These are phyloP conservation scores for Sugiyamaella americana DNA, from an alignment of 805 yeast genomes.

Conservation along the genomic window DNA sequence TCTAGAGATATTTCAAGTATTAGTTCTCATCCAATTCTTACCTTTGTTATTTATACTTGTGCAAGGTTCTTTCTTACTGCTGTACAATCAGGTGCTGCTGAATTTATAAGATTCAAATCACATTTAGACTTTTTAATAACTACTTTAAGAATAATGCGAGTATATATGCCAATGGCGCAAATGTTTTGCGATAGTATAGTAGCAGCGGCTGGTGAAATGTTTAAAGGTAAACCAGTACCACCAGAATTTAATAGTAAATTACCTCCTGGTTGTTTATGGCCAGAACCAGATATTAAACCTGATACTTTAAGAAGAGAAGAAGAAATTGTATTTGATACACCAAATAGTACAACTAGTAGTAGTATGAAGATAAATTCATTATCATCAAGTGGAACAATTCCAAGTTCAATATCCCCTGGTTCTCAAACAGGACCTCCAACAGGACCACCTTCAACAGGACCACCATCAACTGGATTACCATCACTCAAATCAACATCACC, in stretches of 20 bases:
- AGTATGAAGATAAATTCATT: not conserved
- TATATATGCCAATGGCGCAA: conserved; percentile 8
- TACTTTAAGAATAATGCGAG: conserved; percentile 6
- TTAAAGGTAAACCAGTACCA: not conserved
- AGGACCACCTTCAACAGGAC: no score
- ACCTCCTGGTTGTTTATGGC: not conserved
- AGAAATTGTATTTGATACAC: not conserved
- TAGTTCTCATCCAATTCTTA: conserved; percentile 17
- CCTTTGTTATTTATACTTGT: conserved; percentile 13
- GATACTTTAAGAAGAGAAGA: not conserved
- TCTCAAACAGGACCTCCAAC: no score
- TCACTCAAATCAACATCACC: no score
- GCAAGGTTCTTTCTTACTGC: conserved; percentile 14
- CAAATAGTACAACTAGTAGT: not conserved
- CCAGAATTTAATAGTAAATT: not conserved
- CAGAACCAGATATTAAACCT: not conserved
- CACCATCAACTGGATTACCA: no score
- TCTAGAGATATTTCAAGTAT: conserved; percentile 19
- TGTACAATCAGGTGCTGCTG: conserved; percentile 10
- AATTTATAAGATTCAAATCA: conserved; percentile 6
- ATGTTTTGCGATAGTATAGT: conserved; percentile 12
- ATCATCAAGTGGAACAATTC: not conserved
- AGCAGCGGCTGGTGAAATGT: conserved; percentile 7
- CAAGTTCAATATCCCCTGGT: no score
- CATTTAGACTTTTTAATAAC: conserved; percentile 11